phyloP scores from a whole-genome alignment of 345 rosid genomes.

The Lagerstroemia speciosa region DNA sequence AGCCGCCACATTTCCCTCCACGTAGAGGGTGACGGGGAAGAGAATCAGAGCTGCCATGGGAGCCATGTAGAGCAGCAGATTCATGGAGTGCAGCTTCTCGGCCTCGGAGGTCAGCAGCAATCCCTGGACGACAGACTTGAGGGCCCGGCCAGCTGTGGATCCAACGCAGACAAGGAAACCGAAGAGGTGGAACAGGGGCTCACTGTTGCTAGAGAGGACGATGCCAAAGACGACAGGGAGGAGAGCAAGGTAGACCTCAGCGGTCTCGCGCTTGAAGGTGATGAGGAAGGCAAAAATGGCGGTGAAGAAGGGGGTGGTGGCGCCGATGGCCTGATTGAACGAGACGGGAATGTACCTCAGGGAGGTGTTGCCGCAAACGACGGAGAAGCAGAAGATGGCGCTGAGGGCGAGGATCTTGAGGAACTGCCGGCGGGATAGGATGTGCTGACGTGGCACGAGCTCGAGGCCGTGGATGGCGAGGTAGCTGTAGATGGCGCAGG shows the following conservation, averaged over 20 bases:
- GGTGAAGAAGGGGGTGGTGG: slow-evolving; percentile 95
- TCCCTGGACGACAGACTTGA: slow-evolving; percentile 92
- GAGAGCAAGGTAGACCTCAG: slow-evolving; percentile 73
- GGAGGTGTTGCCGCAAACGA: slow-evolving; percentile 91
- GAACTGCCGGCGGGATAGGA: slow-evolving; percentile 66
- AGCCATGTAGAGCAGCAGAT: slow-evolving; percentile 84
- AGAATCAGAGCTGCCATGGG: slow-evolving; percentile 92
- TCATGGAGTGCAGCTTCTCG: slow-evolving; percentile 95
- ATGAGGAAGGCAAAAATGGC: slow-evolving; percentile 88
- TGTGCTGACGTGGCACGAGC: slow-evolving; percentile 78
- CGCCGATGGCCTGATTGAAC: slow-evolving; percentile 97
- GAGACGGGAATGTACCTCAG: slow-evolving; percentile 92
- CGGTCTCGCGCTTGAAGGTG: slow-evolving; percentile 82
- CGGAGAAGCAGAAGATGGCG: slow-evolving; percentile 84
- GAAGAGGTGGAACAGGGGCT: slow-evolving; percentile 81
- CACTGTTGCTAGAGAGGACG: slow-evolving; percentile 84
- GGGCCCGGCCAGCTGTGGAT: slow-evolving; percentile 92
- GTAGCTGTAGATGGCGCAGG: slow-evolving; percentile 76
- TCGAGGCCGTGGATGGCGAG: slow-evolving; percentile 61
- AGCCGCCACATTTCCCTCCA: slow-evolving; percentile 83
- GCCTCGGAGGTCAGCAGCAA: slow-evolving; percentile 71
- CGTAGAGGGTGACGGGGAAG: slow-evolving; percentile 81
- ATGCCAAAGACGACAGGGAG: slow-evolving; percentile 91
- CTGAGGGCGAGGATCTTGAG: slow-evolving; percentile 72
- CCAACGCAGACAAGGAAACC: slow-evolving; percentile 90